Evolutionary conservation across 2,329 filamentous ascomycete species (phyloP).

Genomic region (Aspergillus quadricinctus): DNA sequence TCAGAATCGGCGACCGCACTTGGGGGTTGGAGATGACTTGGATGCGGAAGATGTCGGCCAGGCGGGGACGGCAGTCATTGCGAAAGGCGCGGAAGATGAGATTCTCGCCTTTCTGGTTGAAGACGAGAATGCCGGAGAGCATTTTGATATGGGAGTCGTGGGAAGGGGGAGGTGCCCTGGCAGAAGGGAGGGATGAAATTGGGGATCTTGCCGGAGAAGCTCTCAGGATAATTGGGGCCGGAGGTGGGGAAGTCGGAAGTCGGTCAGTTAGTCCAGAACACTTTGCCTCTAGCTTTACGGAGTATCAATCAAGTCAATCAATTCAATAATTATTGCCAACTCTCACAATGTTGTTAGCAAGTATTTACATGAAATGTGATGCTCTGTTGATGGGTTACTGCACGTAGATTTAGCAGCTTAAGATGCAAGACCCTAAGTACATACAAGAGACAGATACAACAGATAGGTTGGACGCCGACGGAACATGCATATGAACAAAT

Average conservation of each 20-base stretch:
- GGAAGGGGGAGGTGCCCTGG: slow-evolving; percentile 8
- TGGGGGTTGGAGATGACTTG: slow-evolving; percentile 98
- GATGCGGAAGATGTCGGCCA: slow-evolving; percentile 98
- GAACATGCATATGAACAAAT: not conserved
- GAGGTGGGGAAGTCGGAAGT: not conserved
- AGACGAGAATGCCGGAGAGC: slow-evolving; percentile 95
- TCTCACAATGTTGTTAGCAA: too few species aligned
- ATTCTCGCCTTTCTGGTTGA: slow-evolving; percentile 99
- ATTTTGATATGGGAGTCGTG: slow-evolving; percentile 47
- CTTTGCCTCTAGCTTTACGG: too few species aligned
- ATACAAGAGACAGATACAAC: not conserved
- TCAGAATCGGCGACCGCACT: slow-evolving; percentile 95
- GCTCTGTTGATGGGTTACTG: not conserved
- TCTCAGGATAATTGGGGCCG: not conserved
- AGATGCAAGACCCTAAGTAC: too few species aligned
- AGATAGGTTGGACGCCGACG: too few species aligned
- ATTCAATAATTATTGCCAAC: too few species aligned
- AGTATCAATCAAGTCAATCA: not conserved
- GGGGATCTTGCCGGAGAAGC: slow-evolving; percentile 1
- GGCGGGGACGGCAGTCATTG: slow-evolving; percentile 93
- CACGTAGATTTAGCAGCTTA: not conserved
- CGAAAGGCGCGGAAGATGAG: slow-evolving; percentile 99
- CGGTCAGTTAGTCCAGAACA: not conserved
- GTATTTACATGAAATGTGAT: not conserved
- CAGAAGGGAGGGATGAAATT: slow-evolving; percentile 2